These are phyloP conservation scores for Barnettozyma populi DNA, from an alignment of 805 yeast genomes.

Conservation along the genomic window DNA sequence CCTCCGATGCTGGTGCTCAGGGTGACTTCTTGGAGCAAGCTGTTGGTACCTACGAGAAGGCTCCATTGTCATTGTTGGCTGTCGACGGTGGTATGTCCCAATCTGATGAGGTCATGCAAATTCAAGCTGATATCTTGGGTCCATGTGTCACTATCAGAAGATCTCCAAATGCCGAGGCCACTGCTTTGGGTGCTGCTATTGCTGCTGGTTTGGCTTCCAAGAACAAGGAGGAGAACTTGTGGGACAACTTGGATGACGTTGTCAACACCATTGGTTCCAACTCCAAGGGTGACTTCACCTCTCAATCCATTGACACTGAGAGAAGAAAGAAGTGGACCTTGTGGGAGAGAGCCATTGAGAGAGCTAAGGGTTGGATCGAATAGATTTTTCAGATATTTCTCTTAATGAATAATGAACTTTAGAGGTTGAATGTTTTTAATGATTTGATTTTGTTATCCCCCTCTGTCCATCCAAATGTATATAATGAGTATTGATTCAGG, in stretches of 20 bases:
- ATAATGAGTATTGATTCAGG: not conserved
- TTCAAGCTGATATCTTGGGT: conserved; percentile 88
- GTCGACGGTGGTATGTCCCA: conserved; percentile 97
- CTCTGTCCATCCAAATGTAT: not conserved
- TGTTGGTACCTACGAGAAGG: conserved; percentile 36
- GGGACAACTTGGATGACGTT: conserved; percentile 74
- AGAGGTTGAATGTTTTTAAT: conserved; percentile 3
- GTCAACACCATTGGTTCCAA: conserved; percentile 34
- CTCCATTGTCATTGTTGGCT: conserved; percentile 51
- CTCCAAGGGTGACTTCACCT: conserved; percentile 29
- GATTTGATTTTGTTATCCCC: conserved; percentile 1
- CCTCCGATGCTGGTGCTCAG: conserved; percentile 65
- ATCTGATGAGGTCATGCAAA: conserved; percentile 87
- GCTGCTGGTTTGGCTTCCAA: conserved; percentile 74
- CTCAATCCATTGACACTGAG: conserved; percentile 46
- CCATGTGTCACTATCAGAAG: conserved; percentile 78
- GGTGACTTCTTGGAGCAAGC: conserved; percentile 50
- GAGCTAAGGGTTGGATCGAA: conserved; percentile 75
- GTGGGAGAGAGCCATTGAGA: conserved; percentile 83
- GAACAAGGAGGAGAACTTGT: conserved; percentile 53
- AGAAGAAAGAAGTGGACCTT: conserved; percentile 62
- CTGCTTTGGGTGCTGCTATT: conserved; percentile 94
- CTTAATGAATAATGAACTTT: conserved; percentile 1
- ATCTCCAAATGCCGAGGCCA: conserved; percentile 81
- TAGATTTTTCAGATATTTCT: not conserved